These are phyloP conservation scores for Diplodia intermedia DNA, from an alignment of 2,329 filamentous ascomycete genomes.

Conservation along the genomic window DNA sequence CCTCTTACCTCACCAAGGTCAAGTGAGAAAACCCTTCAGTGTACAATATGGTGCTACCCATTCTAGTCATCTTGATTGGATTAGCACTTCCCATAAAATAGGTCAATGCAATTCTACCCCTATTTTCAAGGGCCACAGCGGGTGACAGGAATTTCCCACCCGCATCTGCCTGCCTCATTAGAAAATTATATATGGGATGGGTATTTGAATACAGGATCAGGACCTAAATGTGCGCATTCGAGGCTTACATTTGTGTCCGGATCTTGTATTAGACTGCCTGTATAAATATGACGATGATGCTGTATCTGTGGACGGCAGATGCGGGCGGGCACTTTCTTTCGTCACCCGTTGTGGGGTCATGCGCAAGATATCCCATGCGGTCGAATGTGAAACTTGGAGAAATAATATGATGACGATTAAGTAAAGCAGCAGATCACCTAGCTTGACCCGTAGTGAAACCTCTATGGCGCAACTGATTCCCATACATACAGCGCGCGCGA, in stretches of 20 bases:
- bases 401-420: conserved; percentile 10
- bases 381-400: background rate
- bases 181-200: no score
- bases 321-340: no score
- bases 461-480: background rate
- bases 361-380: background rate
- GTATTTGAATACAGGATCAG: no score
- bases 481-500: conserved; percentile 19
- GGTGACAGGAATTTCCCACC: no score
- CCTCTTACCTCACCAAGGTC: background rate
- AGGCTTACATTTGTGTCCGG: no score
- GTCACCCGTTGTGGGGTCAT: background rate
- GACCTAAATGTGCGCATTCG: no score
- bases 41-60: conserved; percentile 7
- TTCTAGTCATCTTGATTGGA: background rate
- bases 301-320: no score
- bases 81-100: background rate
- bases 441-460: conserved; percentile 60
- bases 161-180: no score
- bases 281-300: no score
- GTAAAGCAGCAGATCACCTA: conserved; percentile 64
- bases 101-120: conserved; percentile 22
- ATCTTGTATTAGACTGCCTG: no score
- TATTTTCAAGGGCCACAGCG: background rate
- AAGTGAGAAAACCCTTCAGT: background rate